Evolutionary conservation across 176 grass and related monocot species (phyloP).

Genomic region (Zoysia pacifica): DNA sequence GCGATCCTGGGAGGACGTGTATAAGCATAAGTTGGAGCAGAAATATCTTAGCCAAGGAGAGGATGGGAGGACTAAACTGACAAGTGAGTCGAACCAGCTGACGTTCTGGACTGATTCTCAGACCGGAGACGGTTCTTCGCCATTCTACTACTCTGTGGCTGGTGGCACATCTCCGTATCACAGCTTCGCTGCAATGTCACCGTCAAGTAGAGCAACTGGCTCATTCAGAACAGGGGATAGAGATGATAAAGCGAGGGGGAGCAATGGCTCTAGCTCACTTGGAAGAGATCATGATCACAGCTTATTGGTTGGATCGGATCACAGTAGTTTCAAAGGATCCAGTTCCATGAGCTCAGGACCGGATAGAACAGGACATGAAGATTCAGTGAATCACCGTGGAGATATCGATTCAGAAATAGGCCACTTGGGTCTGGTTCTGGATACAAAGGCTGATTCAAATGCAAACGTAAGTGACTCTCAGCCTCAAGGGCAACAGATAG

Average conservation of each 20-base stretch:
- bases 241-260: constrained; percentile 49
- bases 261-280: constrained; percentile 50
- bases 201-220: constrained; percentile 36
- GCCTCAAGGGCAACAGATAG: constrained; percentile 22
- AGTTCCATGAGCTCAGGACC: constrained; percentile 59
- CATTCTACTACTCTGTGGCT: constrained; percentile 55
- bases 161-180: constrained; percentile 42
- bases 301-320: constrained; percentile 48
- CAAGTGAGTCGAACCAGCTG: constrained; percentile 77
- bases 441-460: constrained; percentile 31
- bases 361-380: constrained; percentile 47
- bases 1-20: constrained; percentile 87
- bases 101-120: constrained; percentile 77
- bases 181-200: constrained; percentile 37
- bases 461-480: constrained; percentile 24
- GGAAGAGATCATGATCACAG: constrained; percentile 48
- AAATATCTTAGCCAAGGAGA: constrained; percentile 51
- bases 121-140: constrained; percentile 64
- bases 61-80: constrained; percentile 68
- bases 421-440: constrained; percentile 29
- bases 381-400: constrained; percentile 48
- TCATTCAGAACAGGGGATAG: constrained; percentile 39
- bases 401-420: constrained; percentile 41
- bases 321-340: constrained; percentile 55
- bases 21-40: constrained; percentile 75